Base-by-base conservation (phyloP, 2,329 filamentous ascomycete species). In the Cytospora paraplurivora region DNA sequence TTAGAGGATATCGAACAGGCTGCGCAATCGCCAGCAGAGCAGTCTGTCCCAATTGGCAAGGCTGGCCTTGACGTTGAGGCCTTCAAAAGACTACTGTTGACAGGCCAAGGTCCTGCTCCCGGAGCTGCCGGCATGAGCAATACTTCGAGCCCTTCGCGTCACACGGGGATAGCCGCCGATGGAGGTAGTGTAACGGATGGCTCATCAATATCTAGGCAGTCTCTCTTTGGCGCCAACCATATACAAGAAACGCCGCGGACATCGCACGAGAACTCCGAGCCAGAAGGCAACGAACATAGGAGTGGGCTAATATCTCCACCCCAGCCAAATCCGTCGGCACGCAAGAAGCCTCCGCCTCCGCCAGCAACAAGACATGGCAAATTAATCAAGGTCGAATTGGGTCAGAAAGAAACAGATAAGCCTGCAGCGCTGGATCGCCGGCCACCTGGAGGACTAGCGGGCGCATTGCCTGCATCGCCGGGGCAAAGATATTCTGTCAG, bases 331-430 rank as follows among this genome's bases (percentile, higher is more conserved):
- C 66, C 68, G 4, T 51, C 71, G 55, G 65, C 78, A 49, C 77
- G 81, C 67, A 90, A 88, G 72, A 87, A 85, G 75, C 85, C 85
- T 67, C 89, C 89, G 15, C 89, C 89, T 7, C 90, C 90, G 27
- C 82, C 82, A 12, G 92, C 84, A 71, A 92, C 89, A 58, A 86
- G 90, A 61, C 90, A 93, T 76, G 92, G 92, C 5, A 93, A 89
- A 74, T 81, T 88, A 19, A 89, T 94, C 67, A 86, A 82, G 68
- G 74, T 78, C 51, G 77, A 82, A 70, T 68, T 78, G 65, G 64
- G 68, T 78, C 35, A 64, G 44, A 37, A 37, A 6, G 12, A 32
- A 3, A 35, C 52, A 51, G 72, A 19, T 72, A 70, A 49, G 73
- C 75, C 50, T 66, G 71, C 61, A 64, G 53, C 33, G 57, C 53